Base-by-base conservation (phyloP, 208 protist species). In the Leishmania lainsoni region DNA sequence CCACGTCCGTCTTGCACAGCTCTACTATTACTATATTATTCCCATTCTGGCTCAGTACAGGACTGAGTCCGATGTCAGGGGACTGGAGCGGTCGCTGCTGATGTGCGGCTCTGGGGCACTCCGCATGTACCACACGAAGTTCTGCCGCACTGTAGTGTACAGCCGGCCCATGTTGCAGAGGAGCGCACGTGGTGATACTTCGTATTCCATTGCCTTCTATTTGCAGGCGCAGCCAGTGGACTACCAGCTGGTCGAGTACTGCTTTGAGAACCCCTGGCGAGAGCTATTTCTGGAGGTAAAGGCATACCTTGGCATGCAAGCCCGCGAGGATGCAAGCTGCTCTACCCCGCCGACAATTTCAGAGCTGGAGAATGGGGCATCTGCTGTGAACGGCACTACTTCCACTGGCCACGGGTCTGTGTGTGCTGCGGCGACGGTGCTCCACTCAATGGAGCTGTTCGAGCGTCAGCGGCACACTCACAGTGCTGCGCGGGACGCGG, bases 361-460 rank as follows among this genome's bases (percentile, higher is more conserved):
- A 32, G 76, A 48, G 72, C 68, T n/a, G 42, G 54, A 48, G 35
- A 76, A 59, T 4, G 63, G 29, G 22, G 58, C 58, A 4, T 61
- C 39, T 39, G 75, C 70, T 8, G 58, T 16, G 20, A 61, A 63
- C 29, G 52, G 16, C 6, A 26, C 48, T 14, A 77, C 66, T 6
- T 29, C 52, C 3, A 48, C 35, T 0, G 35, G 29, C 1, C 48
- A 58, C n/a, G 90, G 89, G 4, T 87, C 82, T 22, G 86, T 95
- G 73, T 85, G 87, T 61, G 59, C 89, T 20, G 91, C 87, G 16
- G 89, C 89, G 3, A 91, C 88, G 29, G 6, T 93, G 49, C 80
- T 95, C 51, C 88, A 93, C 71, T 92, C 91, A 16, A 91, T 95
- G 89, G 89, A 93, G 78, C 73, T 95, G 45, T 95, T 93, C 73